Evolutionary conservation across 345 rosid genomes (phyloP).

Genomic region (Sonneratia caseolaris): DNA sequence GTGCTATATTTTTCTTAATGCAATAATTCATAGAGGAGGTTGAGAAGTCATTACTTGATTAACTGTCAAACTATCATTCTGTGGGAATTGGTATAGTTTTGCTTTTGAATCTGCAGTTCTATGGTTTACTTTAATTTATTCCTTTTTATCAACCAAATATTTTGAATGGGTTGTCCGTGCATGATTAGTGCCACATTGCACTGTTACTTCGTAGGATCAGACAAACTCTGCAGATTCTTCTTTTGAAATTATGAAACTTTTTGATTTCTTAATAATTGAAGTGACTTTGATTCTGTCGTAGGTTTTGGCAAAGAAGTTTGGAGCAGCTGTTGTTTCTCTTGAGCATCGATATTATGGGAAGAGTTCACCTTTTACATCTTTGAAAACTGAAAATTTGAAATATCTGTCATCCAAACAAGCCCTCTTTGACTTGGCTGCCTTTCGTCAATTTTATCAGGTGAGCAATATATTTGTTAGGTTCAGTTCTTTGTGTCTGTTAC

Average conservation of each 20-base stretch:
- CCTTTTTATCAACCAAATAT: background rate
- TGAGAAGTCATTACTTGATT: background rate
- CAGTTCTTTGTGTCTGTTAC: background rate
- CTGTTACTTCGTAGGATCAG: background rate
- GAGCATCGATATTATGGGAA: slow-evolving; percentile 97
- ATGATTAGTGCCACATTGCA: background rate
- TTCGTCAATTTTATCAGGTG: slow-evolving; percentile 79
- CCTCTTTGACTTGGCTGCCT: slow-evolving; percentile 76
- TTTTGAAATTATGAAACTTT: background rate
- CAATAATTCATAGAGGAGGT: background rate
- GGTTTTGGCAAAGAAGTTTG: slow-evolving; percentile 95
- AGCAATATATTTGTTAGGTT: background rate
- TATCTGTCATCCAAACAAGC: slow-evolving; percentile 91
- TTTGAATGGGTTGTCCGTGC: background rate
- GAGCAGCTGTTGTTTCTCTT: slow-evolving; percentile 87
- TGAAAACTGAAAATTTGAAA: slow-evolving; percentile 58
- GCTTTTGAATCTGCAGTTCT: background rate
- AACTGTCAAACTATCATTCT: background rate
- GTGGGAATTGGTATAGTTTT: background rate
- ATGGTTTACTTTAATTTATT: background rate
- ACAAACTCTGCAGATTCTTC: background rate
- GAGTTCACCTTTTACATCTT: slow-evolving; percentile 67
- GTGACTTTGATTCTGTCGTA: slow-evolving; percentile 8
- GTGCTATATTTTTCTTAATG: slow-evolving; percentile 3
- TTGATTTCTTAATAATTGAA: background rate